Conservation (phyloP, 805 yeast genomes). For the Suhomyces faveliae region DNA sequence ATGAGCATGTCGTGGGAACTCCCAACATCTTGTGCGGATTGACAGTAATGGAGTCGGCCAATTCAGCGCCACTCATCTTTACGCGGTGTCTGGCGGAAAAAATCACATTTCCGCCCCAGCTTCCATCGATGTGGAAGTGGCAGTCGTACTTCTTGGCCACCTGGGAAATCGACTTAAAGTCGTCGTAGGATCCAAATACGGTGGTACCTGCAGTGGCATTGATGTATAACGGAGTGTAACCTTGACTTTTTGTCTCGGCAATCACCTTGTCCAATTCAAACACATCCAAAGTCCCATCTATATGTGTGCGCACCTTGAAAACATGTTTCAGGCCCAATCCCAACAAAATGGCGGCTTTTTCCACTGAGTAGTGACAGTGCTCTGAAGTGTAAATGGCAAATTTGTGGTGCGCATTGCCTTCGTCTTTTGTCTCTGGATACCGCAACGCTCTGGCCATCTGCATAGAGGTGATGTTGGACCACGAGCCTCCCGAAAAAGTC, state of each 20-base stretch:
- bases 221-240: constrained; percentile 69
- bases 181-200: constrained; percentile 81
- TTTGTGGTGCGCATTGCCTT: constrained; percentile 51
- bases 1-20: constrained; percentile 77
- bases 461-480: constrained; percentile 77
- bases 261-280: constrained; percentile 48
- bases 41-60: constrained; percentile 73
- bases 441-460: constrained; percentile 70
- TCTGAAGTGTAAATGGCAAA: constrained; percentile 71
- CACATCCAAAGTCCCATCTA: constrained; percentile 56
- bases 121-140: constrained; percentile 87
- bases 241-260: constrained; percentile 42
- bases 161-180: constrained; percentile 52
- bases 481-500: constrained; percentile 85
- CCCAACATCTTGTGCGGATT: constrained; percentile 90
- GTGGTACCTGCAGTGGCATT: constrained; percentile 90
- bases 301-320: constrained; percentile 59
- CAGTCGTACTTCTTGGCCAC: constrained; percentile 54
- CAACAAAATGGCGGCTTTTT: constrained; percentile 72
- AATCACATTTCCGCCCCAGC: constrained; percentile 87
- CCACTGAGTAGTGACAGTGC: constrained; percentile 79
- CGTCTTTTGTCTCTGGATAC: constrained; percentile 65
- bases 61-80: constrained; percentile 56
- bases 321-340: constrained; percentile 68
- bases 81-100: constrained; percentile 54